Evolutionary conservation across 495 filamentous ascomycete genomes (phyloP).

Genomic region (Neurospora cerealis): DNA sequence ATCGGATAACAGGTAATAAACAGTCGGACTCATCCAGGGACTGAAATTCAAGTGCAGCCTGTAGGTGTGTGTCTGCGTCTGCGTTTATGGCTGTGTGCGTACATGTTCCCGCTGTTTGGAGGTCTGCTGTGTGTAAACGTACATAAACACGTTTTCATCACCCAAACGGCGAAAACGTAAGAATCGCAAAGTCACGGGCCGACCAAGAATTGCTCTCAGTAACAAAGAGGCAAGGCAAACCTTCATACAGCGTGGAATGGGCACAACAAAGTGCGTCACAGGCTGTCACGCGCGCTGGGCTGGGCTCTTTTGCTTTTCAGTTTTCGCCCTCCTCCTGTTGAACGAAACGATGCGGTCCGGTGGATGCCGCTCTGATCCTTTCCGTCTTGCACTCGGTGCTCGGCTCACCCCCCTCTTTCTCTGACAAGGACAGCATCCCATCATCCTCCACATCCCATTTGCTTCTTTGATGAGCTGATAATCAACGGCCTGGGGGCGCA

Average conservation of each 20-base stretch:
- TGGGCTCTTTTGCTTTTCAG: neutral
- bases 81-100: neutral
- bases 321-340: neutral
- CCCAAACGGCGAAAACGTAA: neutral
- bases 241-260: neutral
- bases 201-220: neutral
- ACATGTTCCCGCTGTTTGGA: neutral
- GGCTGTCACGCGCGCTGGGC: neutral
- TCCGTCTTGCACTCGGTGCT: neutral
- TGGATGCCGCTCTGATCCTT: neutral
- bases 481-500: neutral
- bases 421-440: neutral
- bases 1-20: neutral
- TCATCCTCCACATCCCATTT: neutral
- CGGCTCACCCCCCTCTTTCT: constrained; percentile 6
- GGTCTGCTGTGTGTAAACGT: neutral
- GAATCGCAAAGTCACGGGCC: neutral
- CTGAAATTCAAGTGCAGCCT: neutral
- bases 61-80: neutral
- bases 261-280: neutral
- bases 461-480: neutral
- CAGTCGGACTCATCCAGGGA: neutral
- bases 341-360: constrained; percentile 1
- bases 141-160: neutral
- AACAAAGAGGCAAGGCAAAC: neutral